phyloP scores from a whole-genome alignment of 805 yeast species.

The Kuraishia floccosa region DNA sequence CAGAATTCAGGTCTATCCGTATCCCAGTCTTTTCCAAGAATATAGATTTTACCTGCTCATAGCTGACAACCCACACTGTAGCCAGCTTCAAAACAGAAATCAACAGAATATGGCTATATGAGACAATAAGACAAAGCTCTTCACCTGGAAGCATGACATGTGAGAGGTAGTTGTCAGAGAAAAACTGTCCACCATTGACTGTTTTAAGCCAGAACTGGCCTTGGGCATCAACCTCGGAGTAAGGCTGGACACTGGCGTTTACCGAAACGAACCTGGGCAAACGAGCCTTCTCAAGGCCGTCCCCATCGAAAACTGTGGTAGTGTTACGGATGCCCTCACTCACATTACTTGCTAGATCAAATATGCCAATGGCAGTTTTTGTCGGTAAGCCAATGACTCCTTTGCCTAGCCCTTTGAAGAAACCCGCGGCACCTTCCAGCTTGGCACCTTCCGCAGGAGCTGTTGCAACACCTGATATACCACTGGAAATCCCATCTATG shows the following conservation, averaged over 20 bases:
- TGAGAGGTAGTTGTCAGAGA: slow-evolving; percentile 69
- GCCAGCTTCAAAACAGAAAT: slow-evolving; percentile 49
- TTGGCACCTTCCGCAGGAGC: slow-evolving; percentile 88
- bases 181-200: slow-evolving; percentile 69
- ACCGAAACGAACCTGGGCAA: slow-evolving; percentile 67
- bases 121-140: slow-evolving; percentile 66
- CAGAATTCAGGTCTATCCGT: slow-evolving; percentile 53
- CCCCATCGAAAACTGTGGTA: slow-evolving; percentile 79
- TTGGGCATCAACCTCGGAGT: slow-evolving; percentile 72
- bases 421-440: slow-evolving; percentile 85
- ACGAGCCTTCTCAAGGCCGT: slow-evolving; percentile 67
- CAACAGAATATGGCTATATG: slow-evolving; percentile 58
- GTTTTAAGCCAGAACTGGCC: slow-evolving; percentile 90
- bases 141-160: slow-evolving; percentile 78
- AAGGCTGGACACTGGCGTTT: slow-evolving; percentile 68
- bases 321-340: slow-evolving; percentile 92
- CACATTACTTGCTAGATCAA: slow-evolving; percentile 85
- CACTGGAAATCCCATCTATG: slow-evolving; percentile 78
- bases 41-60: slow-evolving; percentile 56
- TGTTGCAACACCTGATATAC: slow-evolving; percentile 79
- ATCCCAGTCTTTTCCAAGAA: slow-evolving; percentile 75
- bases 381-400: slow-evolving; percentile 96
- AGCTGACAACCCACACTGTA: slow-evolving; percentile 62
- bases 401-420: slow-evolving; percentile 86
- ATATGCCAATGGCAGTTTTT: slow-evolving; percentile 89